Evolutionary conservation across 345 rosid species (phyloP), one percentile per base, ranked within the genome.

Genomic region (Gossypium thurberi): DNA sequence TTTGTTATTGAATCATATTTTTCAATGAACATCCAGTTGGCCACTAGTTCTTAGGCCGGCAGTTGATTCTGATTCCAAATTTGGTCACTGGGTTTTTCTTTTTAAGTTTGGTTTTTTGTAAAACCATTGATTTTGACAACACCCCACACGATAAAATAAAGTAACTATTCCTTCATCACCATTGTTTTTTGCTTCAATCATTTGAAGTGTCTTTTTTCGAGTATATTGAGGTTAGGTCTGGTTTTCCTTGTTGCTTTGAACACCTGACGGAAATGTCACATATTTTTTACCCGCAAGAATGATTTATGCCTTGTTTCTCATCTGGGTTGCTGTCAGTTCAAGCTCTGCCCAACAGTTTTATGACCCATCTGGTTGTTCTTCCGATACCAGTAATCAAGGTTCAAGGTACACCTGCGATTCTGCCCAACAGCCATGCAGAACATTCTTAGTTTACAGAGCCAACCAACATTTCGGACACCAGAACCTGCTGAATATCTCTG

Each of bases 371-470:
- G 50, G 42, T n/a, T 89, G 91, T 66, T 72, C 79, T n/a, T 57
- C 59, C 0, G 44, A 59, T 43, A 17, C 61, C 51, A 76, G 20
- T 15, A 17, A 47, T 61, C 86, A 84, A 8, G 87, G 91, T 62
- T 80, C 87, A 8, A 82, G 87, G 77, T 85, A 86, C 79, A 74
- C 76, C 55, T 85, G 93, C 82, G 78, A 70, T 47, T 71, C 81
- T 63, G 13, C 17, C 62, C 47, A 18, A 25, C 47, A 44, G 12
- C 65, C 85, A 4, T 87, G 93, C 74, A 46, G n/a, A 2, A 80
- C 91, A 14, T 87, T 77, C 75, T 17, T 85, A 26, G 77, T 85
- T 46, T 89, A 76, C 81, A 82, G 91, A 71, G 84, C 87, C 21
- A 84, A 68, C 69, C 65, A 3, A 11, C 33, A 72, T 3, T 84